A percentile compares a stretch with the other conserved stretches of the same genome.
phyloP scores from a whole-genome alignment of 345 rosid genomes.

The Melaleuca quinquenervia region DNA sequence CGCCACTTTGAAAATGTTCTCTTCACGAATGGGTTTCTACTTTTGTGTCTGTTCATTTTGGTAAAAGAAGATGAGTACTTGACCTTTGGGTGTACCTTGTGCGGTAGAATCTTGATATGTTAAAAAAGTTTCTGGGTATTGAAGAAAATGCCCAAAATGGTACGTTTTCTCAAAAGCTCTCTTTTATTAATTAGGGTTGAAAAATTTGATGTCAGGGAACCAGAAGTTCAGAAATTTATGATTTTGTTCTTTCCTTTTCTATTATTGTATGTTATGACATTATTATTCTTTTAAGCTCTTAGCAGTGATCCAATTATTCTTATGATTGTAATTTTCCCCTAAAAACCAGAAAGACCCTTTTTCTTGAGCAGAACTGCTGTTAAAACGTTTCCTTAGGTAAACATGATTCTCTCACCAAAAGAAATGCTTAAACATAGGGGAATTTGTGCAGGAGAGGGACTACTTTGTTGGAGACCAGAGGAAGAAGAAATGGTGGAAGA shows the following conservation, averaged over 20 bases:
- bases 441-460: conserved; percentile 22
- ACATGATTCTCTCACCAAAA: not conserved
- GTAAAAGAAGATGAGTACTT: not conserved
- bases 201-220: not conserved
- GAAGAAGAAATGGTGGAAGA: conserved; percentile 38
- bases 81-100: not conserved
- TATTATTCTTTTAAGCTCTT: not conserved
- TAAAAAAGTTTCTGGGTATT: not conserved
- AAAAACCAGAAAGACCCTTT: not conserved
- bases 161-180: not conserved
- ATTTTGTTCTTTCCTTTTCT: not conserved
- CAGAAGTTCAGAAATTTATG: not conserved
- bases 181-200: not conserved
- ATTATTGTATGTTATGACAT: not conserved
- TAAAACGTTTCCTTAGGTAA: not conserved
- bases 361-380: not conserved
- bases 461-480: conserved; percentile 30
- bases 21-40: not conserved
- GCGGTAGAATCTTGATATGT: not conserved
- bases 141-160: not conserved
- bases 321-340: not conserved
- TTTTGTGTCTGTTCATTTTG: not conserved
- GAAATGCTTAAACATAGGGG: not conserved
- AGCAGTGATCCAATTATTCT: not conserved
- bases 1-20: not conserved